Evolutionary conservation across 495 filamentous ascomycete species (phyloP).

Genomic region (Penicillium salamii): DNA sequence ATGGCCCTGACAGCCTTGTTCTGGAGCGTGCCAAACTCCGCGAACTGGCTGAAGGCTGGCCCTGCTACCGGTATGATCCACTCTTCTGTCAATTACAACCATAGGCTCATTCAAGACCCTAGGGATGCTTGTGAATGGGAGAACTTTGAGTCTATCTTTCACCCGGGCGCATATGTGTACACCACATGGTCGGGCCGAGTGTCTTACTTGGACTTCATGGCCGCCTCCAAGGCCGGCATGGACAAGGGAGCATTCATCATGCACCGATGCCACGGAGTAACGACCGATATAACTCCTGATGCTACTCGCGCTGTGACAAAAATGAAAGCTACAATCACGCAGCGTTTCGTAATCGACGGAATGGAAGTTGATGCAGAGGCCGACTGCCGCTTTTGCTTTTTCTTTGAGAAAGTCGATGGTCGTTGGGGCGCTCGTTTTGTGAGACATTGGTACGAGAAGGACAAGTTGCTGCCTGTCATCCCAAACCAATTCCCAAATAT

Average conservation of each 20-base stretch:
- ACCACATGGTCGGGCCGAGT: conserved; percentile 61
- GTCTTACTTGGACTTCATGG: conserved; percentile 55
- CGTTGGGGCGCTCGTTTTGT: conserved; percentile 60
- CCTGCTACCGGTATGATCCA: conserved; percentile 49
- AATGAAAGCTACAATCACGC: conserved; percentile 70
- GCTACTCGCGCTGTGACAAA: conserved; percentile 60
- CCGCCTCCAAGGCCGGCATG: conserved; percentile 58
- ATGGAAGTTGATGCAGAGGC: conserved; percentile 57
- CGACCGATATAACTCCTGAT: conserved; percentile 50
- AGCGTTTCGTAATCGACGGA: conserved; percentile 52
- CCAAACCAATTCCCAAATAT: conserved; percentile 48
- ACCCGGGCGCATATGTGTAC: conserved; percentile 56
- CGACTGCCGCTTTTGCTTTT: conserved; percentile 64
- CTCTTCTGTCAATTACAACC: not conserved
- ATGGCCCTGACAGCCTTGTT: conserved; percentile 45
- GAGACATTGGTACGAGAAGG: conserved; percentile 67
- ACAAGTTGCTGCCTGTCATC: conserved; percentile 60
- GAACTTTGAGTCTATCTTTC: conserved; percentile 61
- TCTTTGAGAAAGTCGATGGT: conserved; percentile 47
- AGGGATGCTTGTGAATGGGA: conserved; percentile 62
- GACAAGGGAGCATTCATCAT: conserved; percentile 63
- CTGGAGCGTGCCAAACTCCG: conserved; percentile 55
- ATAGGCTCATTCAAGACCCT: not conserved
- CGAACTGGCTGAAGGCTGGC: conserved; percentile 67
- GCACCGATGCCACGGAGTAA: conserved; percentile 60